These are phyloP conservation scores for Parmelia sp. DNA, from an alignment of 495 filamentous ascomycete species.

Conservation along the genomic window DNA sequence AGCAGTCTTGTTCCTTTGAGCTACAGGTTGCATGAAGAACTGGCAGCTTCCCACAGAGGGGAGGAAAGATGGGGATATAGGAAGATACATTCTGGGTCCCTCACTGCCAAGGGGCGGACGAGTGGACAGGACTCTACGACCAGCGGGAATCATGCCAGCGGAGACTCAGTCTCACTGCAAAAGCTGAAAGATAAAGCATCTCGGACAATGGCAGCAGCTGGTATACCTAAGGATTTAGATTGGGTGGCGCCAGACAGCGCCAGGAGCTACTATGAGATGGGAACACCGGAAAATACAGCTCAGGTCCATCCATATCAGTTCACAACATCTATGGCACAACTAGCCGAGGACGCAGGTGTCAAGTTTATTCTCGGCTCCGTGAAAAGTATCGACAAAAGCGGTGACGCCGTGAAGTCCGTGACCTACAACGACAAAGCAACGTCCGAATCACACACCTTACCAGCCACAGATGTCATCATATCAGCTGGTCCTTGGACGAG, in stretches of 20 bases:
- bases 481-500: conserved; percentile 89
- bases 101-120: conserved; percentile 52
- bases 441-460: conserved; percentile 50
- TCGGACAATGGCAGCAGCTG: conserved; percentile 50
- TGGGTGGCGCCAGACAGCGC: conserved; percentile 71
- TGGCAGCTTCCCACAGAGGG: conserved; percentile 81
- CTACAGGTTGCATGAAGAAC: conserved; percentile 72
- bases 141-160: conserved; percentile 28
- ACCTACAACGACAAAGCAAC: conserved; percentile 66
- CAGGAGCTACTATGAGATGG: conserved; percentile 75
- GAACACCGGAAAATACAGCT: conserved; percentile 68
- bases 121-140: conserved; percentile 29
- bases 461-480: conserved; percentile 75
- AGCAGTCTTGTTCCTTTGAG: conserved; percentile 77
- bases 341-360: conserved; percentile 70
- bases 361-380: conserved; percentile 64
- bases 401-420: conserved; percentile 55
- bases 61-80: conserved; percentile 84
- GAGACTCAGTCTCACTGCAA: conserved; percentile 51
- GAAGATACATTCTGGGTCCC: conserved; percentile 65
- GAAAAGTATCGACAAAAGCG: conserved; percentile 52
- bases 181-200: conserved; percentile 61
- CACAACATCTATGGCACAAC: conserved; percentile 75
- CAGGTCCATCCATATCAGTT: conserved; percentile 95
- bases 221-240: conserved; percentile 72